Percentiles rank a stretch among this genome's conserved stretches.
Conservation (phyloP, 202 grass and related monocot genomes). For the Panicum hallii region DNA sequence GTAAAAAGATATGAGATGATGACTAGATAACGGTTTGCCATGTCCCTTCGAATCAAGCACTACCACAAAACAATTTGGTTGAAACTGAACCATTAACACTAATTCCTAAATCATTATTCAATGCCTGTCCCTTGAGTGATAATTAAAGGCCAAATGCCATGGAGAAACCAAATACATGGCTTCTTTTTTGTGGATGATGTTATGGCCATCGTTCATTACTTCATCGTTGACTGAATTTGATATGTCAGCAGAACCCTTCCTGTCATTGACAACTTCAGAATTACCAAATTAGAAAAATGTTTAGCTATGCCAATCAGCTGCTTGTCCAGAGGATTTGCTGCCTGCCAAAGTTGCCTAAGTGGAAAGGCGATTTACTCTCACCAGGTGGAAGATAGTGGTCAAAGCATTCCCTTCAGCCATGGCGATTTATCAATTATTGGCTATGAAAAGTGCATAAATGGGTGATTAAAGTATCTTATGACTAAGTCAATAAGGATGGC, state of each 20-base stretch:
- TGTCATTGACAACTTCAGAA: neutral
- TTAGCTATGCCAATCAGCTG: neutral
- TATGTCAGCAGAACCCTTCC: neutral
- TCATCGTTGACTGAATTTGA: neutral
- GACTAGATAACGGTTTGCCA: neutral
- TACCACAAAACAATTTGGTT: neutral
- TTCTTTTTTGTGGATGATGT: neutral
- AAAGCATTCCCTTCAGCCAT: neutral
- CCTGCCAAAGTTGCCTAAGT: neutral
- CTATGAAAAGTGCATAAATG: constrained; percentile 1
- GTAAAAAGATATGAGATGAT: neutral
- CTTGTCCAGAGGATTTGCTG: neutral
- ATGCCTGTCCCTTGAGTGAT: neutral
- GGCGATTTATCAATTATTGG: neutral
- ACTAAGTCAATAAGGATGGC: neutral
- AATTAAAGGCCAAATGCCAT: neutral
- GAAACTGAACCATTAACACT: constrained; percentile 4
- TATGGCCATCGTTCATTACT: neutral
- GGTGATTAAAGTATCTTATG: neutral
- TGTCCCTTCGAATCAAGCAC: neutral
- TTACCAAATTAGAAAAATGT: neutral
- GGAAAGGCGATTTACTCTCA: neutral
- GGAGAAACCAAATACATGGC: neutral
- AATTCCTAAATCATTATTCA: neutral
- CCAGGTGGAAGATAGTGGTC: neutral